Base-by-base conservation (phyloP, 352 stramenopile species). In the Phytophthora agathidicida region DNA sequence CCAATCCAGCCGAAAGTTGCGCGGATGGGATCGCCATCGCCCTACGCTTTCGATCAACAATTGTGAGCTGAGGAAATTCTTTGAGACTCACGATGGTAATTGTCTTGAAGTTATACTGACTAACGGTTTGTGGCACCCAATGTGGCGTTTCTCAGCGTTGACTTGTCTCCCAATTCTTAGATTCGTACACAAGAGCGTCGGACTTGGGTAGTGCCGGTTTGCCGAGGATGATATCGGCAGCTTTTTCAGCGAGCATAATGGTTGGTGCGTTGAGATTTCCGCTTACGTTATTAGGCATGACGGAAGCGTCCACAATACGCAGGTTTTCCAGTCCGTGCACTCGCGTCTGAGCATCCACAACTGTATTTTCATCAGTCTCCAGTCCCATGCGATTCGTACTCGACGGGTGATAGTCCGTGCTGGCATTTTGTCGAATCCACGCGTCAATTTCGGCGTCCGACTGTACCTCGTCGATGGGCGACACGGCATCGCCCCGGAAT, bases 251-350 rank as follows among this genome's bases (percentile, higher is more conserved):
- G 7, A 98, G 56, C 74, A 97, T 96, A 60, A 97, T 94, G 10
- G 92, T 88, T 6, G 93, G 96, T 0, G 75, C 87, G 63, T 98
- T 97, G 11, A 97, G 83, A 61, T 98, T 98, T 23, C 92, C 94
- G 53, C 90, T 98, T 43, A 97, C 73, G 42, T 98, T 97, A 62
- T 86, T 90, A 20, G 93, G 92, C 78, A 98, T 97, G 63, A 97
- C 86, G 16, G 86, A 96, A 5, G 93, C 92, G 59, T 98, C 93
- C 1, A 93, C 90, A 10, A 98, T 65, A 14, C 89, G 79, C 20
- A 98, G 71, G 33, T 80, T 75, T 16, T 96, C 73, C n/a, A 97
- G 42, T 6, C 89, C 90, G 31, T 92, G 79, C 14, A 98, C 89
- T 20, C 71, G 64, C 13, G 94, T 85, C 30, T 77, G 44, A 17